Evolutionary conservation across 495 filamentous ascomycete species (phyloP).

Genomic region (Penicillium lividum): DNA sequence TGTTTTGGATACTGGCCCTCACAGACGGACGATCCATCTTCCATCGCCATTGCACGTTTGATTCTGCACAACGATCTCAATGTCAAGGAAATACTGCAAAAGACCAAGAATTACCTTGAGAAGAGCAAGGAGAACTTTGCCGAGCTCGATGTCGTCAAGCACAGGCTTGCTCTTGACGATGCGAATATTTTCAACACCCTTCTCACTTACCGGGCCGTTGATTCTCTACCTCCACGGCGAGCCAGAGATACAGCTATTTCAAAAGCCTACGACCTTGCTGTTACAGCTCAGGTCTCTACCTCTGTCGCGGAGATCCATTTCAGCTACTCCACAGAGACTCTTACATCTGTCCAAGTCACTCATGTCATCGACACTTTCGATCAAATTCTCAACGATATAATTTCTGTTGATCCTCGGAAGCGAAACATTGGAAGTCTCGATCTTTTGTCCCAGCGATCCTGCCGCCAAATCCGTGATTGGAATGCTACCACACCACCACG

Average conservation of each 20-base stretch:
- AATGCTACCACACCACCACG: constrained; percentile 32
- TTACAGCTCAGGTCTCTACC: constrained; percentile 55
- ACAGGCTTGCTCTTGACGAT: constrained; percentile 38
- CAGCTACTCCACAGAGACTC: constrained; percentile 37
- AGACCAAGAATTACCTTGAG: constrained; percentile 37
- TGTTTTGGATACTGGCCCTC: constrained; percentile 52
- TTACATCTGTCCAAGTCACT: constrained; percentile 37
- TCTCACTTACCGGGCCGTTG: constrained; percentile 36
- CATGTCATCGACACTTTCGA: constrained; percentile 43
- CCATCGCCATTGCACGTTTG: constrained; percentile 37
- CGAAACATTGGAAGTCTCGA: constrained; percentile 37
- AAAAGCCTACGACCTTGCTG: constrained; percentile 56
- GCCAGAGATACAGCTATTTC: constrained; percentile 8
- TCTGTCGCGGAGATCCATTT: constrained; percentile 37
- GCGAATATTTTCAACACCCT: constrained; percentile 53
- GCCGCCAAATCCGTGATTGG: constrained; percentile 37
- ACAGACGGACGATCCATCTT: constrained; percentile 20
- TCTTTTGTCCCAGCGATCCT: constrained; percentile 32
- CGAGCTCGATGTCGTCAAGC: constrained; percentile 43
- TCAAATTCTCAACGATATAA: constrained; percentile 37
- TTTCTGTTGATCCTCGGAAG: constrained; percentile 29
- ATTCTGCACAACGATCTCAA: constrained; percentile 34
- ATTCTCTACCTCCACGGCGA: constrained; percentile 14
- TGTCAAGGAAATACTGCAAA: constrained; percentile 37
- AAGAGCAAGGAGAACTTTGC: constrained; percentile 36